These are phyloP conservation scores for Euphorbia lathyris DNA, from an alignment of 345 rosid genomes.

Conservation along the genomic window DNA sequence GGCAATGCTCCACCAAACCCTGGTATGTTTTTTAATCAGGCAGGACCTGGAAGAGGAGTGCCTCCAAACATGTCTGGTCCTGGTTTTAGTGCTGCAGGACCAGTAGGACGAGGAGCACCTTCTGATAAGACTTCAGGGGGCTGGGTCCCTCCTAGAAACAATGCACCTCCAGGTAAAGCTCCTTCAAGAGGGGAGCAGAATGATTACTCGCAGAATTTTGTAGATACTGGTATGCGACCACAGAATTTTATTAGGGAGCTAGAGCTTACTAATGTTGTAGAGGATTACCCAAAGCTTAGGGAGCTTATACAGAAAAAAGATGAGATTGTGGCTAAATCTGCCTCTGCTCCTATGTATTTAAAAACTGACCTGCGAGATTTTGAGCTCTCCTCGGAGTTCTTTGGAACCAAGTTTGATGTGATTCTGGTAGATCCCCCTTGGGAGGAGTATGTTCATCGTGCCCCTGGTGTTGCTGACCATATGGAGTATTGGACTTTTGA, in stretches of 20 bases:
- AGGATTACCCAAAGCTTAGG: constrained; percentile 97
- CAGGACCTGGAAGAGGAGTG: constrained; percentile 82
- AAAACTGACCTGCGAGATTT: constrained; percentile 76
- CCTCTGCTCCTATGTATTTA: constrained; percentile 91
- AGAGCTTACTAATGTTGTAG: constrained; percentile 94
- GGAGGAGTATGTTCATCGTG: constrained; percentile 99
- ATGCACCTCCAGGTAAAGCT: constrained; percentile 82
- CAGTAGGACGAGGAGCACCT: constrained; percentile 61
- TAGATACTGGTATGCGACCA: constrained; percentile 98
- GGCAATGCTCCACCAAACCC: constrained; percentile 61
- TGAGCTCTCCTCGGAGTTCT: constrained; percentile 87
- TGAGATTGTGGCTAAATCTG: constrained; percentile 88
- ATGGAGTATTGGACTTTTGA: constrained; percentile 98
- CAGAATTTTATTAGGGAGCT: constrained; percentile 96
- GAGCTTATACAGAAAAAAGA: constrained; percentile 99
- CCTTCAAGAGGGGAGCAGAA: constrained; percentile 99
- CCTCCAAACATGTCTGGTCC: constrained; percentile 57
- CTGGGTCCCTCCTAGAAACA: constrained; percentile 78
- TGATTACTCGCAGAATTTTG: constrained; percentile 99
- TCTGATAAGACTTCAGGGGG: constrained; percentile 68
- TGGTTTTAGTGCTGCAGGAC: constrained; percentile 61
- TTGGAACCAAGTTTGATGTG: constrained; percentile 96
- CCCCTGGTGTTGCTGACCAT: constrained; percentile 97
- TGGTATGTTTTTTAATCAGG: constrained; percentile 68
- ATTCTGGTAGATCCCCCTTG: constrained; percentile 98